Evolutionary conservation across 75 land plant species (phyloP).

Genomic region (Isoetes taiwanensis): DNA sequence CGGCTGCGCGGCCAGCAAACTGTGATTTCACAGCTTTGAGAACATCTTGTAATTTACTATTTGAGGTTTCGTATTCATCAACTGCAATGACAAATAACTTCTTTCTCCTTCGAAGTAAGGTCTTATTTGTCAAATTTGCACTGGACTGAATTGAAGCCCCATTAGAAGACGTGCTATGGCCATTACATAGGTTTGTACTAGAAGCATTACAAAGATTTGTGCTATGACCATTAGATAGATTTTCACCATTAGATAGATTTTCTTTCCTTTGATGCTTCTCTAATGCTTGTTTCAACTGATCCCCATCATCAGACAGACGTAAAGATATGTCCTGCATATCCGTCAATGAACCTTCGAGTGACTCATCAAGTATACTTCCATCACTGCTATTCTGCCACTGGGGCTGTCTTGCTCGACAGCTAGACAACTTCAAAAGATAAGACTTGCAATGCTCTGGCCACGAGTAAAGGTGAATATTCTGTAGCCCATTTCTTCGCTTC

Average conservation of each 20-base stretch:
- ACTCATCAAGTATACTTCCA: slow-evolving; percentile 12
- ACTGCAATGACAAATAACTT: slow-evolving; percentile 42
- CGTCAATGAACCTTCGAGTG: slow-evolving; percentile 17
- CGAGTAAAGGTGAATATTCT: slow-evolving; percentile 11
- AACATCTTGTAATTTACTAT: slow-evolving; percentile 22
- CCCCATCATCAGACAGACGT: slow-evolving; percentile 15
- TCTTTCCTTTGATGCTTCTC: too few relatives aligned
- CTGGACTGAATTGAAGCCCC: too few relatives aligned
- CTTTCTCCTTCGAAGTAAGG: slow-evolving; percentile 39
- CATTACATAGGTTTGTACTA: too few relatives aligned
- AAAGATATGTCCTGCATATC: slow-evolving; percentile 15
- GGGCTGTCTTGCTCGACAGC: slow-evolving; percentile 10
- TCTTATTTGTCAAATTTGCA: too few relatives aligned
- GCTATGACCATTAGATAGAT: too few relatives aligned
- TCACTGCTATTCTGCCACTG: slow-evolving; percentile 12
- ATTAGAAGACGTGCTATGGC: too few relatives aligned
- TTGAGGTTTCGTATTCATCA: slow-evolving; percentile 38
- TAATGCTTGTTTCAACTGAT: too few relatives aligned
- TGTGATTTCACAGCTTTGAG: slow-evolving; percentile 13
- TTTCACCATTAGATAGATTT: too few relatives aligned
- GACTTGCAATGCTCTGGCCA: slow-evolving; percentile 17
- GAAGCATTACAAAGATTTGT: too few relatives aligned
- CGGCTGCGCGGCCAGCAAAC: slow-evolving; percentile 5
- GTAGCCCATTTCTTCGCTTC: slow-evolving; percentile 11
- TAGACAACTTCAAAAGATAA: slow-evolving; percentile 16